Conservation (phyloP, 108 stramenopile species). For the Nitzschia sp. region DNA sequence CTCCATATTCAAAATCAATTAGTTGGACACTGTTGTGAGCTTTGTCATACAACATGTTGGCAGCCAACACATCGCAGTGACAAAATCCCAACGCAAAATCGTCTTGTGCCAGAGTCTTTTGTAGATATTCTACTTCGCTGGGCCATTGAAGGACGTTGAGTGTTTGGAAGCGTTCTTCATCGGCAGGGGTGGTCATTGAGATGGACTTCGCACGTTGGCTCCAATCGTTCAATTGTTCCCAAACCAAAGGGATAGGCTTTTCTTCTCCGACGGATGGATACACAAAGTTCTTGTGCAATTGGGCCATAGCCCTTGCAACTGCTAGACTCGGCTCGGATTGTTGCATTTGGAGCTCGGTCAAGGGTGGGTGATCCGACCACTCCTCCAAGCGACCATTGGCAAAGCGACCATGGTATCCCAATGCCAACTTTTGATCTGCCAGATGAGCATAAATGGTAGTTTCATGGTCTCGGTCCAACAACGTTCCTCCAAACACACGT, state of each 20-base stretch:
- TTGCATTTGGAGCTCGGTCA: neutral
- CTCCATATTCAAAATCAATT: conserved; percentile 91
- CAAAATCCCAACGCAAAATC: conserved; percentile 57
- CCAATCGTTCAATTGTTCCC: conserved; percentile 32
- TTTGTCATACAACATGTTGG: conserved; percentile 66
- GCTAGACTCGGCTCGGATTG: conserved; percentile 6
- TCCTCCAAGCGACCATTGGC: conserved; percentile 83
- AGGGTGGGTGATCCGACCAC: conserved; percentile 39
- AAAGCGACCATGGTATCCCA: conserved; percentile 75
- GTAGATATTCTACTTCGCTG: conserved; percentile 43
- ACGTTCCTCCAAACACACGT: conserved; percentile 57
- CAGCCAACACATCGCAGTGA: conserved; percentile 85
- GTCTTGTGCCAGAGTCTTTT: conserved; percentile 11
- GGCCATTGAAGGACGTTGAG: conserved; percentile 32
- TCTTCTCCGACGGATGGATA: neutral
- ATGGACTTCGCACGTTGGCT: conserved; percentile 45
- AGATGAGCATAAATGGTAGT: conserved; percentile 67
- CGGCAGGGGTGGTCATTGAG: conserved; percentile 32
- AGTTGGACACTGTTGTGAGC: conserved; percentile 51
- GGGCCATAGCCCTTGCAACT: conserved; percentile 68
- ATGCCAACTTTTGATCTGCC: conserved; percentile 52
- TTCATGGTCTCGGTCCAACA: conserved; percentile 90
- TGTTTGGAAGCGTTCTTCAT: conserved; percentile 36
- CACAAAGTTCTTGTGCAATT: conserved; percentile 56
- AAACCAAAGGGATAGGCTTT: conserved; percentile 2